Evolutionary conservation across 257 asterid genomes (phyloP).

Genomic region (Haberlea rhodopensis): DNA sequence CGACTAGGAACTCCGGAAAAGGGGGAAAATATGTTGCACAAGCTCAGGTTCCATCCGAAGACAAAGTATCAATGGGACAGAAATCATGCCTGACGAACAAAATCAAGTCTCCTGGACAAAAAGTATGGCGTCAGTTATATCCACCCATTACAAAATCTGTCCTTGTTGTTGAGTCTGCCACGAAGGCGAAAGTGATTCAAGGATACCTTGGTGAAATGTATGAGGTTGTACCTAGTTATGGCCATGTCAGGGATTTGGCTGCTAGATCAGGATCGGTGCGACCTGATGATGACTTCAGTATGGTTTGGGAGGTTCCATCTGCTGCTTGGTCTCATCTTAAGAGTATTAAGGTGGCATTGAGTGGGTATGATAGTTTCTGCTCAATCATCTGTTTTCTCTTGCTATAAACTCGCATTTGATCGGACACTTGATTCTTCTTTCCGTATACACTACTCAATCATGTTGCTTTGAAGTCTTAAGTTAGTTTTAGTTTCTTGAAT

Average conservation of each 20-base stretch:
- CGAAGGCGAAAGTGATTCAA: slow-evolving; percentile 91
- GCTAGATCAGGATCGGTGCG: slow-evolving; percentile 96
- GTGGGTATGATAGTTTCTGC: slow-evolving; percentile 57
- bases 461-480: neutral
- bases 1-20: slow-evolving; percentile 34
- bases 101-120: slow-evolving; percentile 33
- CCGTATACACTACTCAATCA: neutral
- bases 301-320: slow-evolving; percentile 98
- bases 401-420: slow-evolving; percentile 6
- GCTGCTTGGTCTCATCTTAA: slow-evolving; percentile 96
- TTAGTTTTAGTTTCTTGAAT: neutral
- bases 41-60: slow-evolving; percentile 30
- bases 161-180: slow-evolving; percentile 79
- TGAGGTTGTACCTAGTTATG: slow-evolving; percentile 92
- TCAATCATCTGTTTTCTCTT: slow-evolving; percentile 15
- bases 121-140: slow-evolving; percentile 56
- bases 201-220: slow-evolving; percentile 93
- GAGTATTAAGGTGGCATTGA: slow-evolving; percentile 81
- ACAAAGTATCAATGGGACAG: slow-evolving; percentile 29
- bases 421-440: neutral
- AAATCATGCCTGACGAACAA: slow-evolving; percentile 29
- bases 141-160: slow-evolving; percentile 76
- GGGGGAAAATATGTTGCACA: slow-evolving; percentile 39
- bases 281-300: slow-evolving; percentile 92
- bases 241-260: slow-evolving; percentile 96